A percentile compares a stretch with the other conserved stretches of the same genome.
Conservation (phyloP, 1,139 yeast genomes). For the Eremothecium cymbalariae region DNA sequence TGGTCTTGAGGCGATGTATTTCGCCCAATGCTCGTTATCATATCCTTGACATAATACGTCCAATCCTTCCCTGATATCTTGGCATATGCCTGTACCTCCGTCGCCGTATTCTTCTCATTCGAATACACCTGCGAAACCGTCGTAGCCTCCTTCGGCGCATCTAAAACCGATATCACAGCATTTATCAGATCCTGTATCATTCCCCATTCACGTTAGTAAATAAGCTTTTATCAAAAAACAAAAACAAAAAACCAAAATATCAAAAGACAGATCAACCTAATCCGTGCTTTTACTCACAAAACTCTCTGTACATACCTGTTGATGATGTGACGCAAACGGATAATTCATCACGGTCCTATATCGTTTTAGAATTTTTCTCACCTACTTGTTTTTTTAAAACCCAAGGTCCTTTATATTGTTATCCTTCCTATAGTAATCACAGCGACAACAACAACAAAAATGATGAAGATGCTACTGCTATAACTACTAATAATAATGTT, state of each 20-base stretch:
- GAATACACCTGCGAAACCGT: constrained; percentile 43
- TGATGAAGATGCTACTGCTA: too few relatives aligned
- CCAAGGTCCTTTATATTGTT: too few relatives aligned
- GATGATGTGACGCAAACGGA: constrained; percentile 6
- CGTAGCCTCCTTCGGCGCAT: constrained; percentile 39
- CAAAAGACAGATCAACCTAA: too few relatives aligned
- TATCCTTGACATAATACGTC: constrained; percentile 87
- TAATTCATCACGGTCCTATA: constrained; percentile 1
- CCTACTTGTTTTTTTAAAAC: too few relatives aligned
- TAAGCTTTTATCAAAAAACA: too few relatives aligned
- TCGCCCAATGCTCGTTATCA: constrained; percentile 75
- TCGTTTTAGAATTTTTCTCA: too few relatives aligned
- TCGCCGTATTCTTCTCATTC: constrained; percentile 66
- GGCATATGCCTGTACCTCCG: constrained; percentile 93
- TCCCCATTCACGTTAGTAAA: constrained; percentile 1
- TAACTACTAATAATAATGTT: too few relatives aligned
- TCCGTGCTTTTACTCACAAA: too few relatives aligned
- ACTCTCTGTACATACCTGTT: constrained; percentile 6
- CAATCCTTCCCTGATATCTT: constrained; percentile 89
- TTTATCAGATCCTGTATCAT: constrained; percentile 38
- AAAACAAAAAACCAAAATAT: too few relatives aligned
- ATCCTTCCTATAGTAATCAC: too few relatives aligned
- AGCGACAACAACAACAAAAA: constrained; percentile 1
- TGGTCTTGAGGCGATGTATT: constrained; percentile 52
- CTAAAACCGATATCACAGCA: constrained; percentile 38